Evolutionary conservation across 768 basidiomycete species (phyloP).

Genomic region (Auriscalpium microsporum): DNA sequence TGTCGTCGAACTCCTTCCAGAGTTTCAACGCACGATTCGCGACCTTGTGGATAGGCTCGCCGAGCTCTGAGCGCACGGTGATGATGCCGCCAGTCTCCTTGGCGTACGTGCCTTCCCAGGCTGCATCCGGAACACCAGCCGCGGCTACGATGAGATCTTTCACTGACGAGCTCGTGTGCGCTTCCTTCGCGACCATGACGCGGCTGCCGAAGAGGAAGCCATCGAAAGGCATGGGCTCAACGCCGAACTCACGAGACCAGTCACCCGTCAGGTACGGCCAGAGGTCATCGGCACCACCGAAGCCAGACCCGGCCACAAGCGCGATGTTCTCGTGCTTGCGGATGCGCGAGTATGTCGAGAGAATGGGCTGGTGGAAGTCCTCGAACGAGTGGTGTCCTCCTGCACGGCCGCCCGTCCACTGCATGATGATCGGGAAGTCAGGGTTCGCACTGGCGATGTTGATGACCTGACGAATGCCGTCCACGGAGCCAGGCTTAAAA

Average conservation of each 20-base stretch:
- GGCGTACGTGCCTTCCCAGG: constrained; percentile 92
- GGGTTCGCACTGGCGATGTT: constrained; percentile 92
- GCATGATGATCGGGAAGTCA: constrained; percentile 93
- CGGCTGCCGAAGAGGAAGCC: constrained; percentile 94
- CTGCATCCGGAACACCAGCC: constrained; percentile 78
- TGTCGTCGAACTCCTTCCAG: constrained; percentile 98
- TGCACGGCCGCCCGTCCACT: constrained; percentile 99
- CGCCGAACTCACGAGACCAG: constrained; percentile 79
- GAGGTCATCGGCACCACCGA: constrained; percentile 89
- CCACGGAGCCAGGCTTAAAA: constrained; percentile 97
- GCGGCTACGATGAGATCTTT: constrained; percentile 96
- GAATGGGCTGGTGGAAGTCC: constrained; percentile 95
- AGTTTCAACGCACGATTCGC: constrained; percentile 94
- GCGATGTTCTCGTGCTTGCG: constrained; percentile 83
- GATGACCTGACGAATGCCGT: constrained; percentile 95
- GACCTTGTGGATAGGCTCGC: constrained; percentile 99
- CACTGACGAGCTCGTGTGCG: constrained; percentile 88
- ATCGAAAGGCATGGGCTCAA: constrained; percentile 97
- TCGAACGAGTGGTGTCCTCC: constrained; percentile 98
- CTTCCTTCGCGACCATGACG: constrained; percentile 98
- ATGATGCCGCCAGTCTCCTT: constrained; percentile 94
- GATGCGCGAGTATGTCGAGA: constrained; percentile 84
- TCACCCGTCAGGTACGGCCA: constrained; percentile 97
- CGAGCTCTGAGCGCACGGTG: constrained; percentile 94
- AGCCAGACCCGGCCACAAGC: constrained; percentile 91